phyloP scores from a whole-genome alignment of 1,284 basidiomycete genomes.

The Entoloma clypeatum region DNA sequence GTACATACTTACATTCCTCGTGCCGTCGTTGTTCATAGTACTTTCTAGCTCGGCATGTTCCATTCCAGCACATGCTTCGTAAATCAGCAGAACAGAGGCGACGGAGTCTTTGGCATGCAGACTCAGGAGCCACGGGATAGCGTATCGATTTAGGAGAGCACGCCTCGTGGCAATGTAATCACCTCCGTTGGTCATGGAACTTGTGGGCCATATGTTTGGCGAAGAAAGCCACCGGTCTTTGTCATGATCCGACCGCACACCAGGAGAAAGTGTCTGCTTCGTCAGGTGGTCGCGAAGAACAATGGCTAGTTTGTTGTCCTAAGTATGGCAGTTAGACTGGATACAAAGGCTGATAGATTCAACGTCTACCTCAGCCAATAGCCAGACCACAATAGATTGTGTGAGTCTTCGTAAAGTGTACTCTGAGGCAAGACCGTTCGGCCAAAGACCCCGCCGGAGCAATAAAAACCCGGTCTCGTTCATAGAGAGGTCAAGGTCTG shows the following conservation, averaged over 20 bases:
- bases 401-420: slow-evolving; percentile 57
- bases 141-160: slow-evolving; percentile 49
- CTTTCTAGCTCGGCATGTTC: slow-evolving; percentile 40
- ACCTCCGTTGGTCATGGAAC: slow-evolving; percentile 55
- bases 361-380: slow-evolving; percentile 56
- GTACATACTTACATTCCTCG: no score
- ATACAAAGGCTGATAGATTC: neutral
- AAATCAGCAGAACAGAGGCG: slow-evolving; percentile 46
- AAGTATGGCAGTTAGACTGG: slow-evolving; percentile 6
- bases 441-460: slow-evolving; percentile 64
- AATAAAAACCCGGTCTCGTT: slow-evolving; percentile 73
- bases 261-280: slow-evolving; percentile 52
- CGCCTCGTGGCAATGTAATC: slow-evolving; percentile 60
- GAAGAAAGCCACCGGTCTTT: slow-evolving; percentile 46
- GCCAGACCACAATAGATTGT: slow-evolving; percentile 54
- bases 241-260: slow-evolving; percentile 49
- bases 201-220: slow-evolving; percentile 34
- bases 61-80: slow-evolving; percentile 46
- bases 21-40: no score
- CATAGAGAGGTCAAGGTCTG: slow-evolving; percentile 64
- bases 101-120: slow-evolving; percentile 56
- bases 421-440: slow-evolving; percentile 64
- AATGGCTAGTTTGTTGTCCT: slow-evolving; percentile 60
- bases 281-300: slow-evolving; percentile 64
- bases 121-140: slow-evolving; percentile 58